Conservation (phyloP, 2,329 filamentous ascomycete genomes). For the Alternaria dauci region DNA sequence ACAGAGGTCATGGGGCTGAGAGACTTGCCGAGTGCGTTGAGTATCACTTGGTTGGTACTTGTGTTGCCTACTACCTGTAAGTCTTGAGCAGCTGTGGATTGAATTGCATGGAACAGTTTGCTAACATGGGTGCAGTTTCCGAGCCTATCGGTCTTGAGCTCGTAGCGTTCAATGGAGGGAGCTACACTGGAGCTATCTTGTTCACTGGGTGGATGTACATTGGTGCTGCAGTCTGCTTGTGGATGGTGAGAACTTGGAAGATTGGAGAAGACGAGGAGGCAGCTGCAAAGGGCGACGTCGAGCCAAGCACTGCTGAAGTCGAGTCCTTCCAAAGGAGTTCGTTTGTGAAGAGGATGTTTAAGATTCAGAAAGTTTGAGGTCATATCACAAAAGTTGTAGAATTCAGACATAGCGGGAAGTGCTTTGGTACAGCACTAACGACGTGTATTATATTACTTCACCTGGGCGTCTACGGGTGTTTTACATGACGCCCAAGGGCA, state of each 20-base stretch:
- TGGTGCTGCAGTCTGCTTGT: constrained; percentile 62
- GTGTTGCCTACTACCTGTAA: constrained; percentile 72
- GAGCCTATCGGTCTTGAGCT: constrained; percentile 66
- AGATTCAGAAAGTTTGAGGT: constrained; percentile 40
- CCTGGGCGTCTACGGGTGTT: background rate
- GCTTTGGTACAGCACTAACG: background rate
- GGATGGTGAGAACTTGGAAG: constrained; percentile 68
- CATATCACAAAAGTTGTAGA: background rate
- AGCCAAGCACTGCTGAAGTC: constrained; percentile 31
- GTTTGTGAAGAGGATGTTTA: constrained; percentile 43
- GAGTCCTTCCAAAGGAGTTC: constrained; percentile 29
- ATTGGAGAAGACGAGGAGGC: constrained; percentile 61
- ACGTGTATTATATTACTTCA: background rate
- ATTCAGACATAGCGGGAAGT: background rate
- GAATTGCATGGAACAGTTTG: background rate
- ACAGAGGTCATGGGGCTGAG: constrained; percentile 78
- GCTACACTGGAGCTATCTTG: constrained; percentile 66
- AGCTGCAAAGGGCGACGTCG: constrained; percentile 35
- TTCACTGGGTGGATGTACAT: constrained; percentile 70
- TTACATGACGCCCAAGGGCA: background rate
- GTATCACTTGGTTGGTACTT: constrained; percentile 75
- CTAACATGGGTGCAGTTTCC: constrained; percentile 49
- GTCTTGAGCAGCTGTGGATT: constrained; percentile 14
- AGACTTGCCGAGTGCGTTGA: constrained; percentile 73
- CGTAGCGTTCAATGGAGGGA: constrained; percentile 57